Evolutionary conservation across 805 yeast species (phyloP).

Genomic region (Diddensiella transvaalensis): DNA sequence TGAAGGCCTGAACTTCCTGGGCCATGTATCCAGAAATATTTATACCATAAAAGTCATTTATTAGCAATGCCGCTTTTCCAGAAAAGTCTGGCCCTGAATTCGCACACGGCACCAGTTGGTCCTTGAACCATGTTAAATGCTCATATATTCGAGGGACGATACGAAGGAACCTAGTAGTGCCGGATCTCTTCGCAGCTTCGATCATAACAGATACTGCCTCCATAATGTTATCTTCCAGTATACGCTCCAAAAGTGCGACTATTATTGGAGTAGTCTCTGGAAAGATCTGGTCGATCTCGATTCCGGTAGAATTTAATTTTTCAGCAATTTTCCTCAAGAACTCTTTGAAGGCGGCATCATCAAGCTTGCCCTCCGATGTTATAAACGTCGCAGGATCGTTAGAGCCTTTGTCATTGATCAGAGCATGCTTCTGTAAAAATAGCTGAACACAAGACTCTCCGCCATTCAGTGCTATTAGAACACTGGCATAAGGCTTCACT

Average conservation of each 20-base stretch:
- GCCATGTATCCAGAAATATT: conserved; percentile 30
- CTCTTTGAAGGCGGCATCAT: conserved; percentile 17
- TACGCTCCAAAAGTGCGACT: conserved; percentile 46
- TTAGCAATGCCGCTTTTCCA: conserved; percentile 20
- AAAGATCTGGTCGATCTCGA: conserved; percentile 42
- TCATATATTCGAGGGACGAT: conserved; percentile 39
- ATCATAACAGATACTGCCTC: conserved; percentile 27
- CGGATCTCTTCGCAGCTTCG: conserved; percentile 16
- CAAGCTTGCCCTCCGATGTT: conserved; percentile 17
- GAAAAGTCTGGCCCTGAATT: conserved; percentile 40
- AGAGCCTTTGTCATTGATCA: conserved; percentile 16
- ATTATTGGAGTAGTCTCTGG: conserved; percentile 45
- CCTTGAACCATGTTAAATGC: conserved; percentile 20
- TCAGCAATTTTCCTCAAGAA: conserved; percentile 32
- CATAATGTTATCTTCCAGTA: conserved; percentile 33
- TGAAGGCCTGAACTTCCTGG: conserved; percentile 30
- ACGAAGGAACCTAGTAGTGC: conserved; percentile 31
- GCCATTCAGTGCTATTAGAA: conserved; percentile 34
- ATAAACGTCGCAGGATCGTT: conserved; percentile 3
- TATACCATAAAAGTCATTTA: conserved; percentile 27
- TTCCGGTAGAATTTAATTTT: conserved; percentile 38
- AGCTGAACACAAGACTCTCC: conserved; percentile 33
- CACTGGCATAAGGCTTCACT: conserved; percentile 33
- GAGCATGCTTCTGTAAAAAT: conserved; percentile 28
- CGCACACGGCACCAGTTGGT: conserved; percentile 17